Percentiles rank a stretch among this genome's conserved stretches.
These are phyloP conservation scores for Mallotus nudiflorus DNA, from an alignment of 345 rosid genomes.

Conservation along the genomic window DNA sequence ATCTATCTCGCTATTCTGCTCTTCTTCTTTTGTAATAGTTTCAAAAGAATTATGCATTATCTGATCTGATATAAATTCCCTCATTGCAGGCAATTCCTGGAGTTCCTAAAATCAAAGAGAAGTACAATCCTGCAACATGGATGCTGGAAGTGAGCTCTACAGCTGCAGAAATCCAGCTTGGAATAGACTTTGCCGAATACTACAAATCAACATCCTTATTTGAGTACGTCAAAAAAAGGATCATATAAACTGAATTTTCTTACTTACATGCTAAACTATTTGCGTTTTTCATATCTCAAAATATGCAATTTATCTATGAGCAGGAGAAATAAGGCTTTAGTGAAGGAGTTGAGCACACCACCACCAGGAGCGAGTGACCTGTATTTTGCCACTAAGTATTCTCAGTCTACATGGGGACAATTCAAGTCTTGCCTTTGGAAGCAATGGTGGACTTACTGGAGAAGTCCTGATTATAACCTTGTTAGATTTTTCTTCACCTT, in stretches of 20 bases:
- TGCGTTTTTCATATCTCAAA: neutral
- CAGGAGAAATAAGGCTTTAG: slow-evolving; percentile 44
- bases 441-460: slow-evolving; percentile 62
- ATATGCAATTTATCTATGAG: neutral
- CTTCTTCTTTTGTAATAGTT: neutral
- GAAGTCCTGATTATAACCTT: slow-evolving; percentile 50
- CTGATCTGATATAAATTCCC: neutral
- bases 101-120: slow-evolving; percentile 45
- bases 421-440: slow-evolving; percentile 57
- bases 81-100: slow-evolving; percentile 43
- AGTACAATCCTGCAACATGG: slow-evolving; percentile 62
- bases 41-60: neutral
- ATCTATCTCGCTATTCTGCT: neutral
- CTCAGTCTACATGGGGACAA: slow-evolving; percentile 47
- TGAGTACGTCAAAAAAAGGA: slow-evolving; percentile 33
- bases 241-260: neutral
- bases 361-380: slow-evolving; percentile 44
- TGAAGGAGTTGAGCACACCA: slow-evolving; percentile 45
- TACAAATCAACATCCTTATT: slow-evolving; percentile 38
- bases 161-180: slow-evolving; percentile 42
- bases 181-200: slow-evolving; percentile 47
- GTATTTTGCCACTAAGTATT: slow-evolving; percentile 39
- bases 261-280: neutral
- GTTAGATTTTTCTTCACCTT: slow-evolving; percentile 45
- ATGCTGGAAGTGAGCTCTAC: slow-evolving; percentile 53